Conservation (phyloP, 495 filamentous ascomycete species). For the Neurospora tetraspora region DNA sequence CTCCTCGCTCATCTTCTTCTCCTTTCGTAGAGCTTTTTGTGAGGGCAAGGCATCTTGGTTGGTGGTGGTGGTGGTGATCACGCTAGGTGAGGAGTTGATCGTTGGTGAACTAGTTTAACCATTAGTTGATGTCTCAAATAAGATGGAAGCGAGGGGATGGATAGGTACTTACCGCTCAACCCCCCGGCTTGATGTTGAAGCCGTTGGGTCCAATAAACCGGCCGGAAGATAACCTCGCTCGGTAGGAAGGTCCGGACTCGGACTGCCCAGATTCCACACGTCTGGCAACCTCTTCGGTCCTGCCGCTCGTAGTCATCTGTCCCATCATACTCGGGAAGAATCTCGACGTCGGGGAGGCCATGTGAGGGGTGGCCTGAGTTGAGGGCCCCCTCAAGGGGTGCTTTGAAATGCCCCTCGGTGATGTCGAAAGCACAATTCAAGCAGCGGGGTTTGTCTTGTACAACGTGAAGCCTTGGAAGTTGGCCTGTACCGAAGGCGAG, state of each 20-base stretch:
- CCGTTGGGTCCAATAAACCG: not conserved
- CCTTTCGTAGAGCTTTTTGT: not conserved
- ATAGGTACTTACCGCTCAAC: not conserved
- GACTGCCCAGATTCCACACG: no score
- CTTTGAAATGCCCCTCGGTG: slow-evolving; percentile 8
- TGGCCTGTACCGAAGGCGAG: no score
- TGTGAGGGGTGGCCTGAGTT: not conserved
- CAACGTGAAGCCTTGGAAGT: no score
- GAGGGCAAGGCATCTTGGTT: not conserved
- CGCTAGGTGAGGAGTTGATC: not conserved
- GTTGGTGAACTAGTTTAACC: not conserved
- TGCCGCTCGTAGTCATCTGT: not conserved
- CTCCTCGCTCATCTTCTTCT: not conserved
- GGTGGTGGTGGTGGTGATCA: not conserved
- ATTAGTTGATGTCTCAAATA: not conserved
- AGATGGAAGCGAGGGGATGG: not conserved
- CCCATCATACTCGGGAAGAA: slow-evolving; percentile 36
- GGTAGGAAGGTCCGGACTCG: not conserved
- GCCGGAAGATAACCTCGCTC: not conserved
- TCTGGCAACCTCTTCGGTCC: no score
- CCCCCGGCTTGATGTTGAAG: not conserved
- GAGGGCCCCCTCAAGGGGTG: slow-evolving; percentile 21
- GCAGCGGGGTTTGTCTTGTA: no score
- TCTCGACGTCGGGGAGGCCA: slow-evolving; percentile 56
- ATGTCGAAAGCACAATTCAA: slow-evolving; percentile 13